These are phyloP conservation scores for Coniochaeta ligniaria DNA, from an alignment of 2,329 filamentous ascomycete species.

Conservation along the genomic window DNA sequence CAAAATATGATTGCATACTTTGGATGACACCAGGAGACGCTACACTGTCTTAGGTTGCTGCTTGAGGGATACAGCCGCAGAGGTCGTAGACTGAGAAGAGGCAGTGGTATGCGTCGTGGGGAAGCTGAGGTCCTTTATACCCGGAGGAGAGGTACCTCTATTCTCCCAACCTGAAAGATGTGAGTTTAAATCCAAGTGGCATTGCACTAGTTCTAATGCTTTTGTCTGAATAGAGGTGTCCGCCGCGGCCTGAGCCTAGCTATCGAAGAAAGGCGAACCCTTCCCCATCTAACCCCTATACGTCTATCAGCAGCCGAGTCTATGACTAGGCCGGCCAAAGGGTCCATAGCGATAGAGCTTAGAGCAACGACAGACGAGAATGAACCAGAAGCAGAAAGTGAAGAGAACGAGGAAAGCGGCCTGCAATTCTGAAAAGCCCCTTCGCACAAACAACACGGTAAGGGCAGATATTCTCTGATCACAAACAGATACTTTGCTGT, in stretches of 20 bases:
- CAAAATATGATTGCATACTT: background rate
- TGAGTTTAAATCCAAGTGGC: constrained; percentile 13
- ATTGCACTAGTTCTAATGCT: background rate
- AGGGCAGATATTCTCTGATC: too few relatives aligned
- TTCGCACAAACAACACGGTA: too few relatives aligned
- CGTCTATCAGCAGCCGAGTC: too few relatives aligned
- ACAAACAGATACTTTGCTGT: too few relatives aligned
- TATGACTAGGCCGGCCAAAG: too few relatives aligned
- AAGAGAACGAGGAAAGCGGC: too few relatives aligned
- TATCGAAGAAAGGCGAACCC: too few relatives aligned
- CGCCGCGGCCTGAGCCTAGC: background rate
- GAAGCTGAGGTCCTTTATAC: constrained; percentile 24
- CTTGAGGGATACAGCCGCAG: constrained; percentile 28
- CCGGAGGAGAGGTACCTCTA: constrained; percentile 25
- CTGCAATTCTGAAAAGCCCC: too few relatives aligned
- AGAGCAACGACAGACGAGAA: too few relatives aligned
- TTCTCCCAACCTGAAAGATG: constrained; percentile 16
- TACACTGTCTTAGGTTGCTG: constrained; percentile 19
- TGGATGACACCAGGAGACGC: constrained; percentile 5
- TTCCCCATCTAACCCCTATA: too few relatives aligned
- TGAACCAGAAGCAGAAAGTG: too few relatives aligned
- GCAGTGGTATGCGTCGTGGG: constrained; percentile 16
- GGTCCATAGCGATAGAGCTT: too few relatives aligned
- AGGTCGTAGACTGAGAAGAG: constrained; percentile 10
- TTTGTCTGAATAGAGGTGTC: background rate